phyloP scores from a whole-genome alignment of 148 eudicot species.

The Pharnaceum exiguum region DNA sequence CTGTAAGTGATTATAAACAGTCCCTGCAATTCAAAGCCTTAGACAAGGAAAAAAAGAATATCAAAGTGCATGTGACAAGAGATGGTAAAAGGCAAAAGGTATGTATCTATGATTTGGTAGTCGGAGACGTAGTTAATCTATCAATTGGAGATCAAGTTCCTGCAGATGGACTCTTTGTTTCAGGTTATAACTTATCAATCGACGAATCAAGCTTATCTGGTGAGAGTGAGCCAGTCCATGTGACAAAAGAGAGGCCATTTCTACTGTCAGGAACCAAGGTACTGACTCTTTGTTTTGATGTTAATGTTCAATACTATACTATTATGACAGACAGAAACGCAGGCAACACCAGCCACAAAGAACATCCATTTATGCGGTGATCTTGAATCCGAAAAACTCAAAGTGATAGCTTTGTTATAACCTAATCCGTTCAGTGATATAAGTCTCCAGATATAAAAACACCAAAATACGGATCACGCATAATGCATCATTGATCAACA shows the following conservation, averaged over 20 bases:
- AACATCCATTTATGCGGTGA: no score
- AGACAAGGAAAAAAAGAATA: conserved; percentile 70
- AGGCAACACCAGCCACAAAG: no score
- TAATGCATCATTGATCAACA: no score
- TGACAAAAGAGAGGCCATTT: conserved; percentile 46
- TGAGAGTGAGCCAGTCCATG: conserved; percentile 68
- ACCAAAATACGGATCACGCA: no score
- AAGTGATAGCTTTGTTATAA: no score
- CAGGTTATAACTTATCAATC: conserved; percentile 57
- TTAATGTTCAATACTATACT: no score
- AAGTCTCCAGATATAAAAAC: no score
- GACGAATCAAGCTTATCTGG: conserved; percentile 92
- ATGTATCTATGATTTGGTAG: conserved; percentile 68
- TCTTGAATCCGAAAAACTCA: no score
- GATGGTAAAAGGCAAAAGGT: conserved; percentile 54
- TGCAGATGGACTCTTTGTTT: conserved; percentile 68
- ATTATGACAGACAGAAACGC: no score
- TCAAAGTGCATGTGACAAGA: conserved; percentile 53
- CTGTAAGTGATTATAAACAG: conserved; percentile 75
- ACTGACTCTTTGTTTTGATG: no score
- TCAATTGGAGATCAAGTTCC: conserved; percentile 83
- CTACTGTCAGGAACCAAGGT: conserved; percentile 81
- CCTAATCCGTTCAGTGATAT: no score
- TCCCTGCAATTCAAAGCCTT: conserved; percentile 77
- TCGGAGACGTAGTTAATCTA: conserved; percentile 69